phyloP scores from a whole-genome alignment of 345 rosid species.

The Sisymbrium altissimum region DNA sequence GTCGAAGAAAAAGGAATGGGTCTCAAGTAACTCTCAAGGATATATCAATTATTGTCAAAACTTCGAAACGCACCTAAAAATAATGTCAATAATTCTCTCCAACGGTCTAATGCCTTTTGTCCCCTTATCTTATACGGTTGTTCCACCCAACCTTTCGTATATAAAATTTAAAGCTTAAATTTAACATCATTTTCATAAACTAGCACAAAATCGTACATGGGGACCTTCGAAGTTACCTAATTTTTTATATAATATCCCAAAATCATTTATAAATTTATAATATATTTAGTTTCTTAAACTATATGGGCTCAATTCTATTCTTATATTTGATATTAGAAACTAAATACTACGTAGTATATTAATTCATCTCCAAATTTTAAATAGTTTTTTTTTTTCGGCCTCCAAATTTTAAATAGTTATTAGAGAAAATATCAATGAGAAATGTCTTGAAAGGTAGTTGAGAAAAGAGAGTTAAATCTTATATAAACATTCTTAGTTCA shows the following conservation, averaged over 20 bases:
- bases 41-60: constrained; percentile 17
- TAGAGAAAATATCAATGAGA: neutral
- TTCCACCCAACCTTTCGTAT: constrained; percentile 18
- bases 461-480: neutral
- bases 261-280: neutral
- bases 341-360: neutral
- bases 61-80: neutral
- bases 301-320: neutral
- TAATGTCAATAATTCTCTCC: constrained; percentile 25
- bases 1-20: neutral
- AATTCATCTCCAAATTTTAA: neutral
- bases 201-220: neutral
- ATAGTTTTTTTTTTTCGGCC: too few species aligned
- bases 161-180: neutral
- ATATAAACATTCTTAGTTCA: neutral
- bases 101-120: constrained; percentile 32
- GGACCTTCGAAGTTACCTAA: neutral
- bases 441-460: neutral
- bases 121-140: constrained; percentile 19
- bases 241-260: neutral
- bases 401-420: too few species aligned
- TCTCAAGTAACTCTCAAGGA: neutral
- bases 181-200: neutral
- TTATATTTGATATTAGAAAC: neutral
- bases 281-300: neutral